Evolutionary conservation across 495 filamentous ascomycete genomes (phyloP), one percentile per base, ranked within the genome.

Genomic region (Tuber microsphaerosporum): DNA sequence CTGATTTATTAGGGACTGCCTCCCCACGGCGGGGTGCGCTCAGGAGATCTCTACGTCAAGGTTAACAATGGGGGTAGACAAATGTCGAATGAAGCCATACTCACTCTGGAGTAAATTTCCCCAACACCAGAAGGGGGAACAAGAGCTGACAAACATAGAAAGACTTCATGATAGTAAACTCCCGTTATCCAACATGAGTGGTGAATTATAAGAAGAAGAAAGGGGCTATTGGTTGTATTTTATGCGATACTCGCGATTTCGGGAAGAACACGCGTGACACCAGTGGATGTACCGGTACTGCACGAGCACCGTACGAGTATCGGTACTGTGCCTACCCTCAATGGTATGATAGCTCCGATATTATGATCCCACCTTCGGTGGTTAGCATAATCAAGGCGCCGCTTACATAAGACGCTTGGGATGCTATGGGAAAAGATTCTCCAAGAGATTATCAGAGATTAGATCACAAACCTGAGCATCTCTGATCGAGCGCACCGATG

Each of bases 11-110:
- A 43, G 94, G 93, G 20, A 90, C 84, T 39, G 91, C 94, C 34
- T 89, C 82, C 65, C 92, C 92, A 61, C 94, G 89, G 46, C 94
- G 89, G 43, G 94, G 93, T 20, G 93, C 93, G 80, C 90, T 90
- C 80, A 98, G 89, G 73, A 98, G 88, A 71, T 82, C 81, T 70
- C 80, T 82, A n/a, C 69, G 41, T 42, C 46, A 45, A 19, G 16
- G 39, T 70, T 68, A 34, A n/a, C n/a, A n/a, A 12, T 12, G 70
- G 31, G 73, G 44, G 42, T 44, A 65, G 34, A 45, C 61, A 39
- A 19, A 31, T 19, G 69, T 70, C 71, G 34, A 20, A 71, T 26
- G 39, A 41, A 74, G 9, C 22, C 42, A 43, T 9, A 72, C 79
- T 37, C 72, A 81, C 79, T 75, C 56, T 69, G 79, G 79, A 70